Conservation (phyloP, 768 basidiomycete genomes). For the Auricularia auricula-judae region DNA sequence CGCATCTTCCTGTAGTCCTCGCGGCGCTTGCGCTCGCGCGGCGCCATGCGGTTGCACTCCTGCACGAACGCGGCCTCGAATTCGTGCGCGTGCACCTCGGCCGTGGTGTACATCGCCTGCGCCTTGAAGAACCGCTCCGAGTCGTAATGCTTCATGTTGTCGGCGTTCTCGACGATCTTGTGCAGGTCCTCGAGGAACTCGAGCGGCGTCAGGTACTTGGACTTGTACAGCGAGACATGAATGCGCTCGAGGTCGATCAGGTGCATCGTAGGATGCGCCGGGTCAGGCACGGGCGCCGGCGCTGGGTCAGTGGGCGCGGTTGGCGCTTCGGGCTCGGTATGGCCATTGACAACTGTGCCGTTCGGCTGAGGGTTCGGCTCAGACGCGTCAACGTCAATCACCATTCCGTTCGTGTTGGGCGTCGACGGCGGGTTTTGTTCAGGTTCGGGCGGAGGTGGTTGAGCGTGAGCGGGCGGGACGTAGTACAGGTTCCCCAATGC, state of each 20-base stretch:
- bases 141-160: conserved; percentile 43
- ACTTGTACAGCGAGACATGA: conserved; percentile 73
- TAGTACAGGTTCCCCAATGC: conserved; percentile 6
- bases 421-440: conserved; percentile 1
- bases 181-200: conserved; percentile 78
- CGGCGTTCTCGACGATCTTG: conserved; percentile 70
- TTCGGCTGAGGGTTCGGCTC: conserved; percentile 5
- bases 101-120: conserved; percentile 79
- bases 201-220: conserved; percentile 75
- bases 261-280: conserved; percentile 30
- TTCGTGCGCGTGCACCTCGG: conserved; percentile 76
- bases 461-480: not conserved
- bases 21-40: conserved; percentile 55
- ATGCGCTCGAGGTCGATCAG: conserved; percentile 91
- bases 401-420: not conserved
- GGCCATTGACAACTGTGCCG: conserved; percentile 30
- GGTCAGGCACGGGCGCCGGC: conserved; percentile 26
- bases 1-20: conserved; percentile 27
- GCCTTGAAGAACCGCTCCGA: conserved; percentile 69
- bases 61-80: conserved; percentile 67
- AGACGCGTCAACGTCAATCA: conserved; percentile 13
- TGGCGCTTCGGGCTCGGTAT: conserved; percentile 9
- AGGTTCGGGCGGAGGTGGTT: not conserved
- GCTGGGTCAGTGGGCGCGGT: conserved; percentile 22
- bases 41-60: conserved; percentile 86